These are phyloP conservation scores for Penicillium fimorum DNA, from an alignment of 495 filamentous ascomycete species.

Conservation along the genomic window DNA sequence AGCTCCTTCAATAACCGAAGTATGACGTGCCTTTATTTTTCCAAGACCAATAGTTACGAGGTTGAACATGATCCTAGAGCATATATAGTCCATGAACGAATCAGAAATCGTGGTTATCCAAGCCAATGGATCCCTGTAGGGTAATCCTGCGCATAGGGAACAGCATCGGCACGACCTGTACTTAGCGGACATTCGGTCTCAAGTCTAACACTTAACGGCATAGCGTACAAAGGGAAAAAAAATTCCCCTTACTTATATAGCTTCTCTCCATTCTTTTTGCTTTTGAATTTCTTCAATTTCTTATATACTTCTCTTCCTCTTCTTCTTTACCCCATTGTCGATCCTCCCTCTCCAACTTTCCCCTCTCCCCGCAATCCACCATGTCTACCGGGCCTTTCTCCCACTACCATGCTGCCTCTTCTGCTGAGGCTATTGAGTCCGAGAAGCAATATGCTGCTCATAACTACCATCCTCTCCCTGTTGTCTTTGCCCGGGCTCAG, in stretches of 20 bases:
- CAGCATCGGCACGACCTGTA: constrained; percentile 54
- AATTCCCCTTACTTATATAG: constrained; percentile 18
- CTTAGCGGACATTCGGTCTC: constrained; percentile 57
- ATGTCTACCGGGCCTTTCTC: constrained; percentile 36
- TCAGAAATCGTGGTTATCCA: constrained; percentile 5
- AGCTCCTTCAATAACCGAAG: constrained; percentile 4
- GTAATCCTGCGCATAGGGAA: constrained; percentile 45
- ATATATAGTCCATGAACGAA: not conserved
- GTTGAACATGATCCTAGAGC: not conserved
- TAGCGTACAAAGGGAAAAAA: constrained; percentile 16
- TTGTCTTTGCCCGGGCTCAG: constrained; percentile 80
- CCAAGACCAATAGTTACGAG: constrained; percentile 2
- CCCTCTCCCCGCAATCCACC: constrained; percentile 26
- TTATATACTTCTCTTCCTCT: constrained; percentile 1
- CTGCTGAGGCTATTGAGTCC: constrained; percentile 71
- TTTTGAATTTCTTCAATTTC: not conserved
- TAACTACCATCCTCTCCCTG: constrained; percentile 97
- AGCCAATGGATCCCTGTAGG: constrained; percentile 17
- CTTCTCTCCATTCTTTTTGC: constrained; percentile 11
- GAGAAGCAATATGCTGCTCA: constrained; percentile 89
- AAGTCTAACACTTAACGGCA: constrained; percentile 28
- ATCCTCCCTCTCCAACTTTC: constrained; percentile 2
- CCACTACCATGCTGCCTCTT: constrained; percentile 78
- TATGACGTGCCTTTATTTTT: constrained; percentile 6
- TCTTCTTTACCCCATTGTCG: constrained; percentile 7